These are phyloP conservation scores for Monoraphidium neglectum DNA, from an alignment of 139 green algal genomes.

Conservation along the genomic window DNA sequence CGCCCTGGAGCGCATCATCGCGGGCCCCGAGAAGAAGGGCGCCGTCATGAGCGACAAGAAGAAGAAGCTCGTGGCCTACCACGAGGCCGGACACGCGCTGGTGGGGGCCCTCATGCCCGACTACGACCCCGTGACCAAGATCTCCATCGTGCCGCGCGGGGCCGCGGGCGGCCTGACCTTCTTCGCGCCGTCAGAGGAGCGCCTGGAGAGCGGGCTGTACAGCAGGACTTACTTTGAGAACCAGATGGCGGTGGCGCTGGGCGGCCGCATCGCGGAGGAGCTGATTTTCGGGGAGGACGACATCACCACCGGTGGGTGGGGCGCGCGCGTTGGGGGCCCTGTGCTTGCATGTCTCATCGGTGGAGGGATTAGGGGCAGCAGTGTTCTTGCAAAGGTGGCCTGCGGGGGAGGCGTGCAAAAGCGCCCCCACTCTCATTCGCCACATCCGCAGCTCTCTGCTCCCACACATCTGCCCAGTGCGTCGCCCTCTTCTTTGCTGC, in stretches of 20 bases:
- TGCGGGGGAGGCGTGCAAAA: too few species aligned
- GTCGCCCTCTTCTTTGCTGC: too few species aligned
- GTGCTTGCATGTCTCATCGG: too few species aligned
- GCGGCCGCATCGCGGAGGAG: slow-evolving; percentile 97
- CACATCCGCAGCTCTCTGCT: too few species aligned
- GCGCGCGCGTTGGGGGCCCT: too few species aligned
- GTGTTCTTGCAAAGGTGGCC: too few species aligned
- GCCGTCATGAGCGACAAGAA: slow-evolving; percentile 96
- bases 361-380: too few species aligned
- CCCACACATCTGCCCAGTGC: too few species aligned
- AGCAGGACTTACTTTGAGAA: slow-evolving; percentile 86
- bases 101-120: slow-evolving; percentile 98
- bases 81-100: slow-evolving; percentile 89
- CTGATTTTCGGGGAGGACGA: slow-evolving; percentile 97
- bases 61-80: slow-evolving; percentile 97
- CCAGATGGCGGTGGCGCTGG: slow-evolving; percentile 92
- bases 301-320: slow-evolving; percentile 95
- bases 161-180: slow-evolving; percentile 94
- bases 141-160: slow-evolving; percentile 97
- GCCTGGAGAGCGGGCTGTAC: slow-evolving; percentile 92
- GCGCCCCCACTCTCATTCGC: too few species aligned
- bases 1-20: slow-evolving; percentile 98
- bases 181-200: slow-evolving; percentile 91
- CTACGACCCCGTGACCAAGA: slow-evolving; percentile 99
- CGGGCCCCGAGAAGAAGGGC: slow-evolving; percentile 97